Base-by-base conservation (phyloP, 2,329 filamentous ascomycete genomes). In the Ceratocystis destructans region DNA sequence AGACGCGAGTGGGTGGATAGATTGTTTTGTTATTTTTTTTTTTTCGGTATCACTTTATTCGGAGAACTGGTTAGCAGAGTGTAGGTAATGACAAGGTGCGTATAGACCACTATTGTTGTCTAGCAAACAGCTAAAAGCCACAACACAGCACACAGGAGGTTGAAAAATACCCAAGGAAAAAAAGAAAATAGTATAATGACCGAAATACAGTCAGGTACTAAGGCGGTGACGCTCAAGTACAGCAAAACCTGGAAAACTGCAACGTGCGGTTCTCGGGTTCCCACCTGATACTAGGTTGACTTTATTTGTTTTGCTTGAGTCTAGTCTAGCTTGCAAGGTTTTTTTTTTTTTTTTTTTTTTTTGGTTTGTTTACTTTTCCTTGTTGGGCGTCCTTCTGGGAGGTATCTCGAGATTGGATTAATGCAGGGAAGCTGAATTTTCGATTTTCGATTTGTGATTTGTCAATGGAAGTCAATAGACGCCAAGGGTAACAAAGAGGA, bases 191-290 rank as follows among this genome's bases (percentile, higher is more conserved):
- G 37, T 41, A 15, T 41, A 61, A 63, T 62, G 64, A 64, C 7
- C 31, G 59, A 66, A 70, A 64, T 67, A 61, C 66, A 69, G 68
- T 63, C 62, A 53, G 66, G 55, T 61, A 46, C 69, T 50, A 62
- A 69, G 64, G 66, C 31, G 63, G 46, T 69, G 66, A 68, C 55
- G 68, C 64, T 53, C 37, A 25, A 33, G 28, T 65, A 45, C 33
- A 25, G 22, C 64, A 41, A 20, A 62, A 37, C 55, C 25, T 33
- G 33, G 17, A 46, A 62, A 46, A 25, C 55, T 59, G 55, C 55
- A 59, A 59, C 28, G 55, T 59, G 55, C 55, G 55, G 55, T 59
- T 59, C 28, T 31, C 55, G 33, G 55, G 55, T 59, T 59, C 28
- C 55, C 55, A 37, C 55, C 33, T 63, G 65, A 57, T 69, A 64